Evolutionary conservation across 345 rosid species (phyloP), one percentile per base, ranked within the genome.

Genomic region (Cardiospermum halicacabum): DNA sequence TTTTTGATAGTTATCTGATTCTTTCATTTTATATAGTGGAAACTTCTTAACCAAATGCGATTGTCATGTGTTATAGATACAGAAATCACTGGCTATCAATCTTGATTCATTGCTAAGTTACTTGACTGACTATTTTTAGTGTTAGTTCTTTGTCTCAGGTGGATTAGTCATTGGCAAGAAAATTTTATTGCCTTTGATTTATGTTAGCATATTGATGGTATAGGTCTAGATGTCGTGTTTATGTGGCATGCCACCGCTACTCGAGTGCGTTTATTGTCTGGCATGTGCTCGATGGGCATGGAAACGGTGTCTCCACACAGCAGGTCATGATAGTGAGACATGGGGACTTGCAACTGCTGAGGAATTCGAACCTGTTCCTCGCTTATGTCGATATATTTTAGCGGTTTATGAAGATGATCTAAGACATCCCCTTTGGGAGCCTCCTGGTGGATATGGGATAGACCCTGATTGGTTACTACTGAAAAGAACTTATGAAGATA

Each of bases 231-330:
- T 93, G 99, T 94, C 95, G 40, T 78, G 88, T 56, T 0, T 91
- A 63, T 94, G 96, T 58, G 96, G 99, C 54, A 15, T 47, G 22
- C 50, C 85, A 56, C 99, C 97, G 42, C 78, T 94, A 57, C 89
- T 94, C 2, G 97, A 94, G 78, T 87, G 97, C 32, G 95, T 94
- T 3, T 91, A 89, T 76, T 94, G 99, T 64, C 81, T 91, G 49
- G 97, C 95, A n/a, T 91, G 99, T 65, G 87, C 92, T 6, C 95
- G 96, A 11, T 94, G 99, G 99, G 96, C 86, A 26, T 94, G 96
- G 85, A 91, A 91, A 76, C 81, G 97, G 16, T 91, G 97, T 60
- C 97, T 91, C 69, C 88, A 88, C 70, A 74, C 92, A 5, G 96
- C 97, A 0, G 96, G 92, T 31, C 97, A 84, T 62, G 97, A 94